These are phyloP conservation scores for Thermothelomyces thermophilus DNA, from an alignment of 2,329 filamentous ascomycete genomes.

Conservation along the genomic window DNA sequence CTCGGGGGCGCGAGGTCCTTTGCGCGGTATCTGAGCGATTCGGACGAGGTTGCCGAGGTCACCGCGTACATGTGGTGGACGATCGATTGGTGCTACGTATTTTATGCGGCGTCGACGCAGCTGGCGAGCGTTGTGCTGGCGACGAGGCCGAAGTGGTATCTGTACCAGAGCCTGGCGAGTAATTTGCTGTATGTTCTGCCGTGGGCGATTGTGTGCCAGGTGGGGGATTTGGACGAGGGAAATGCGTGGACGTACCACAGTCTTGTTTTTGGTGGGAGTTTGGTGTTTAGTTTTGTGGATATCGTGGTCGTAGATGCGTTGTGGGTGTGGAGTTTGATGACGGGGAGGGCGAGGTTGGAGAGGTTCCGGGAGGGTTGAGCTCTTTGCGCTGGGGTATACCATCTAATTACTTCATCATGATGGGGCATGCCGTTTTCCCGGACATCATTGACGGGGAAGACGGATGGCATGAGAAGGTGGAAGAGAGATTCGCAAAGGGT, in stretches of 20 bases:
- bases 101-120: constrained; percentile 60
- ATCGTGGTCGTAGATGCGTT: constrained; percentile 43
- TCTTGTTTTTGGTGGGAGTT: constrained; percentile 59
- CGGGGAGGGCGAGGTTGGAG: constrained; percentile 38
- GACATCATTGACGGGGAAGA: too few species aligned
- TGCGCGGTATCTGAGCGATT: constrained; percentile 55
- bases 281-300: constrained; percentile 60
- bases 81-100: constrained; percentile 62
- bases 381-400: background rate
- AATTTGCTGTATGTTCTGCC: constrained; percentile 64
- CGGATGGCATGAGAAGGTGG: too few species aligned
- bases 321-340: constrained; percentile 46
- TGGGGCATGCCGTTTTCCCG: background rate
- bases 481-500: too few species aligned
- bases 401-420: background rate
- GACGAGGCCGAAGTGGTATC: constrained; percentile 59
- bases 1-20: constrained; percentile 53
- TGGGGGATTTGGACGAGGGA: constrained; percentile 37
- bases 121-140: constrained; percentile 59
- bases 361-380: constrained; percentile 24
- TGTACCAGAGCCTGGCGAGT: constrained; percentile 59
- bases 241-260: constrained; percentile 63
- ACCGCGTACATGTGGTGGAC: constrained; percentile 59
- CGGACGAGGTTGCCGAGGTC: constrained; percentile 50
- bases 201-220: constrained; percentile 59